Evolutionary conservation across 352 stramenopile genomes (phyloP), one percentile per base, ranked within the genome.

Genomic region (Phytophthora boehmeriae): DNA sequence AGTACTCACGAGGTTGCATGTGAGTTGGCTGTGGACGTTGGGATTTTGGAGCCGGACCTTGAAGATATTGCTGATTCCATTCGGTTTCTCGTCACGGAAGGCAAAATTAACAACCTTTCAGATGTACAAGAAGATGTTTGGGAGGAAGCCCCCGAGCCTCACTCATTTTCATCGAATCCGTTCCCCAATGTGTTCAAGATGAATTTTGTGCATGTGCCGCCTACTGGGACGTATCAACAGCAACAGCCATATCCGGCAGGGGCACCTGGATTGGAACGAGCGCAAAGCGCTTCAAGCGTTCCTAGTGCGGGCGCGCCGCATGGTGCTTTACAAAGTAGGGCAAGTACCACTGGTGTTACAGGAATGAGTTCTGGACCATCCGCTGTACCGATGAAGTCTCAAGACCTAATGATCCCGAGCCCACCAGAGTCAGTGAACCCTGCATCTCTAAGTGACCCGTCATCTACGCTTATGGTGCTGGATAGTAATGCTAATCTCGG

Each of bases 61-160:
- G 84, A 97, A 71, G 93, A 98, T 45, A 98, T 98, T 59, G 95
- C 92, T 41, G 90, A 97, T 67, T 97, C 92, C 19, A 98, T 98
- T 48, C 74, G 73, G n/a, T 95, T 93, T 34, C 71, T 95, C 27
- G 83, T 91, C 11, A 93, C 82, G 2, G 86, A 95, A 56, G 86
- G 83, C 23, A 95, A 95, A 57, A 92, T 92, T 54, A 92, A 90
- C 63, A 95, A 95, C 62, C 51, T 93, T 25, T 81, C 77, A 6
- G 73, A 92, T 27, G 77, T 92, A 10, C 71, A 87, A 32, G 78
- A 90, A 62, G 86, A 93, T 32, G 79, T 95, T 5, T 95, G 86
- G 86, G 86, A 95, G 78, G 86, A 95, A 83, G 86, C 86, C 0
- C 86, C 86, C 0, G 86, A 95, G 63, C 86, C 86, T 19, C 79